A percentile compares a stretch with the other conserved stretches of the same genome.
Evolutionary conservation across 305 asterid species (phyloP).

Genomic region (Plantago lanceolata): DNA sequence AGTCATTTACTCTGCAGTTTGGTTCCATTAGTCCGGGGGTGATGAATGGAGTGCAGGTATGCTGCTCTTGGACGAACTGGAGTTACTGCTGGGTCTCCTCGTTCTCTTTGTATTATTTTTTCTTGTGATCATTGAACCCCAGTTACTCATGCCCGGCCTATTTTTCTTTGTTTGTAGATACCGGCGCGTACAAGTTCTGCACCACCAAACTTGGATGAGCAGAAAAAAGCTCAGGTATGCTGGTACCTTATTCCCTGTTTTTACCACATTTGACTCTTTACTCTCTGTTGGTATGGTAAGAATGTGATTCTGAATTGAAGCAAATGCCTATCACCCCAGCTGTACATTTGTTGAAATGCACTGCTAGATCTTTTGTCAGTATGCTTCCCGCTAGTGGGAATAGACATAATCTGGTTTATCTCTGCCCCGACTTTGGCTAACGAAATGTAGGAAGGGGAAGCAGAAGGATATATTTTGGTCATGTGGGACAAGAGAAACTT

Average conservation of each 20-base stretch:
- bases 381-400: neutral
- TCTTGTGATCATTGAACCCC: constrained; percentile 20
- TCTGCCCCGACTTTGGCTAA: neutral
- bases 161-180: constrained; percentile 39
- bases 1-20: constrained; percentile 74
- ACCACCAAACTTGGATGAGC: constrained; percentile 94
- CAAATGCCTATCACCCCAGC: too few relatives aligned
- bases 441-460: neutral
- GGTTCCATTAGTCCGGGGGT: constrained; percentile 76
- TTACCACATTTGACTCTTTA: constrained; percentile 11
- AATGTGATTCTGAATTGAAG: too few relatives aligned
- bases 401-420: neutral
- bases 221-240: constrained; percentile 73
- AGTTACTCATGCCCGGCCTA: constrained; percentile 7
- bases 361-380: neutral
- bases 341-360: neutral
- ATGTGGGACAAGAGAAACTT: too few relatives aligned
- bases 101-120: constrained; percentile 1
- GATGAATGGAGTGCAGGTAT: constrained; percentile 74
- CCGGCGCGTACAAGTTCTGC: constrained; percentile 96
- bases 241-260: constrained; percentile 23
- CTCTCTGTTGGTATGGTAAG: neutral
- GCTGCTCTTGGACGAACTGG: constrained; percentile 15
- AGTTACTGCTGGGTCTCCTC: neutral
- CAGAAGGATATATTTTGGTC: neutral